Evolutionary conservation across 768 basidiomycete species (phyloP), one percentile per base, ranked within the genome.

Genomic region (Filobasidium wieringae): DNA sequence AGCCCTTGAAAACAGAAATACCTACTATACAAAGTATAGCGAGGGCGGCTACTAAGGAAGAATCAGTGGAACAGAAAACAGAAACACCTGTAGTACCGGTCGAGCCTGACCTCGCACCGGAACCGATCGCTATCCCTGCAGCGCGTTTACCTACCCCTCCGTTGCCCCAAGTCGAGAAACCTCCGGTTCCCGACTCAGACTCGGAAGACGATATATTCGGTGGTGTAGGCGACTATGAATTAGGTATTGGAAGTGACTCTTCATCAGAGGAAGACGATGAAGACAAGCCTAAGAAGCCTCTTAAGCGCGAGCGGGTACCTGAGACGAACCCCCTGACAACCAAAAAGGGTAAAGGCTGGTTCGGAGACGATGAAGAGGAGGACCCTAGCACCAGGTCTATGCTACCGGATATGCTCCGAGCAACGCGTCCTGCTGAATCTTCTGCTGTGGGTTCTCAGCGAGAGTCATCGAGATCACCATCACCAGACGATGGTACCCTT

Each of bases 181-280:
- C 39, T 31, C 72, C 76, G 6, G 61, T 77, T 12, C 59, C 62
- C n/a, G 82, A 82, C 19, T 68, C 65, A 9, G 82, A 88, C n/a
- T n/a, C n/a, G 37, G 72, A 69, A 53, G 80, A 88, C 39, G 86
- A 93, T 68, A 92, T 95, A 40, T 95, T 95, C 69, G 86, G 82
- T 1, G 90, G 77, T 53, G 87, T 82, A 4, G 89, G 84, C 8
- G 87, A 88, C 50, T 95, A 92, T 67, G 79, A 84, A 52, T 86
- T 86, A 1, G 69, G 86, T 7, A 79, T 81, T 45, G 63, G 80
- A 3, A 80, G 75, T 4, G 78, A 75, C 34, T 47, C 31, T 19
- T 51, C 49, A 4, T 34, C 52, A 4, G 58, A 59, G 1, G n/a
- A 6, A 15, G 43, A 29, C 15, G 40, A 31, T 31, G 53, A 49